Evolutionary conservation across 177 flowering plant genomes (phyloP).

Genomic region (Telopea speciosissima): DNA sequence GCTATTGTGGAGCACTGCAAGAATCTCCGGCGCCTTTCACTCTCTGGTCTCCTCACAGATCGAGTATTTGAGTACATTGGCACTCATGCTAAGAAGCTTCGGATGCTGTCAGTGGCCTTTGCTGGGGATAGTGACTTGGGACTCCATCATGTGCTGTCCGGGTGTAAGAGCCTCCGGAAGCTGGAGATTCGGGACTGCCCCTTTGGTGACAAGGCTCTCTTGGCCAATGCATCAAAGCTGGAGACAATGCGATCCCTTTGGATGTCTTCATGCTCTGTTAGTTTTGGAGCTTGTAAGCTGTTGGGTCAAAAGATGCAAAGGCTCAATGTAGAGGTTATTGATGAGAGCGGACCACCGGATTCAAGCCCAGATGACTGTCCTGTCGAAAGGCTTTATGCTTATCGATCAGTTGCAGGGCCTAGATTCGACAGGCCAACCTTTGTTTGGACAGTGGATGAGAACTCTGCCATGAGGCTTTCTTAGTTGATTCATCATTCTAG

Average conservation of each 20-base stretch:
- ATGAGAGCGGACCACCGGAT: constrained; percentile 59
- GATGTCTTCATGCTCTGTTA: constrained; percentile 93
- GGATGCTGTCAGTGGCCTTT: constrained; percentile 89
- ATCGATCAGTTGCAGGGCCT: constrained; percentile 73
- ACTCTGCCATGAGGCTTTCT: constrained; percentile 27
- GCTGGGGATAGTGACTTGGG: constrained; percentile 88
- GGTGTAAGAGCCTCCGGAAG: constrained; percentile 77
- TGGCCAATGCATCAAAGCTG: constrained; percentile 81
- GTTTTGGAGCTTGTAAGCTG: constrained; percentile 71
- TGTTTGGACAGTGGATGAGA: constrained; percentile 59
- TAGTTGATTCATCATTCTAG: constrained; percentile 11
- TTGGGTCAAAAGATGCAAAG: constrained; percentile 71
- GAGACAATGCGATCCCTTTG: constrained; percentile 99
- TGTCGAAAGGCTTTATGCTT: constrained; percentile 74
- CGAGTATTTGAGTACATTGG: constrained; percentile 75
- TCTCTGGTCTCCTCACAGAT: constrained; percentile 86
- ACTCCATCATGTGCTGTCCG: constrained; percentile 75
- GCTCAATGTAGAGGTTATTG: constrained; percentile 89
- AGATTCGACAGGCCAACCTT: constrained; percentile 67
- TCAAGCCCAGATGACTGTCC: constrained; percentile 44
- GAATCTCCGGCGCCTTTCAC: constrained; percentile 67
- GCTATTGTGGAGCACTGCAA: constrained; percentile 83
- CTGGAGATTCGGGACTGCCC: constrained; percentile 91
- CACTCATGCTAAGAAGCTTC: constrained; percentile 61
- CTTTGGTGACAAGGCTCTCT: constrained; percentile 82